Evolutionary conservation across 805 yeast genomes (phyloP), one percentile per base, ranked within the genome.

Genomic region (Candida chauliodis): DNA sequence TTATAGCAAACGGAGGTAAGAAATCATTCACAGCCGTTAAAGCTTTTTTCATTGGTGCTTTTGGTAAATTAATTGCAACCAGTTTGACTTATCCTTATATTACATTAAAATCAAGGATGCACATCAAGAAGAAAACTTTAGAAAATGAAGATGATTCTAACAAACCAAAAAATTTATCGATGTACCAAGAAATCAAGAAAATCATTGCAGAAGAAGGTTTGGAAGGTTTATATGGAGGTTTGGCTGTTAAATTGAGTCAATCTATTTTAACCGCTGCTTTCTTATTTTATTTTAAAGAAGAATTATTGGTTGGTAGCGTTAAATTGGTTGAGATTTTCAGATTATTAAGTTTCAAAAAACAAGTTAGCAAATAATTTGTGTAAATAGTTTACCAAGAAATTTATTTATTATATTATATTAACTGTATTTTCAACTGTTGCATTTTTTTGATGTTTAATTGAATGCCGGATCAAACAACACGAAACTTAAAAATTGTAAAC

Each of bases 51-150:
- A 69, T 89, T 42, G 98, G 98, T 18, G 96, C 96, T 1, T 57
- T 90, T 30, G 95, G 96, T 18, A 90, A 90, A 63, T 71, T 90
- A 47, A 71, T 84, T 41, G 95, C 97, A n/a, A 90, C 96, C 9
- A 72, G 83, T 18, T 73, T 80, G 40, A 90, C 98, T 0, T 90
- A 90, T 59, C 98, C 98, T 3, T 87, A 88, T 61, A 81, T 89
- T 55, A 90, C 97, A 3, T 66, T 90, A 54, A 86, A 91, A 63
- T 71, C 95, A 5, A 81, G 96, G 56, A 80, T 87, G 84, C 96
- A 89, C 63, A 65, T 88, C 42, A 63, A 59, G 51, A 74, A 73
- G 53, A 69, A 70, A 47, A 51, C 49, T 25, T 39, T 48, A 6
- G 32, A 26, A 7, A 22, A 38, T 14, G 42, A 40, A 6, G 36